Evolutionary conservation across 2,329 filamentous ascomycete species (phyloP), one percentile per base, ranked within the genome.

Genomic region (Macrophomina phaseolina): DNA sequence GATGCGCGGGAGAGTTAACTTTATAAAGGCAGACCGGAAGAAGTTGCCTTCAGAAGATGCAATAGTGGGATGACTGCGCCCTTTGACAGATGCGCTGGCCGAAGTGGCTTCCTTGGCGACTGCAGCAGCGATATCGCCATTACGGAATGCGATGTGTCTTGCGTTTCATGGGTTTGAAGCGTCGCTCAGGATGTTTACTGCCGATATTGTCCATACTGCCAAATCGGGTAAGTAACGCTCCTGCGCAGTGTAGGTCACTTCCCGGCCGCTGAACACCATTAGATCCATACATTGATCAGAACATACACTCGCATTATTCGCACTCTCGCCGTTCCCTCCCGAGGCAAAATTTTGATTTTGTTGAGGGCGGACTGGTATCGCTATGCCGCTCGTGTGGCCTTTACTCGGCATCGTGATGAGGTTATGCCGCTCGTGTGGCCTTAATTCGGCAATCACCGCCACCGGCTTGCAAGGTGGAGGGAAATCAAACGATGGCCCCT

Each of bases 331-430:
- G 14, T 9, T 4, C 12, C 4, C 5, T 12, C 11, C 18, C 23
- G 23, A 23, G 23, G 23, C 23, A 23, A 23, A 1, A 4, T 16
- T 53, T n/a, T 38, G 6, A 58, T 58, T 58, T 58, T 58, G 34
- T 58, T 40, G 36, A 45, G 55, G 48, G 48, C 28, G 30, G 18
- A 58, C 36, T 23, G 36, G 55, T 34, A 58, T 58, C 32, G 55
- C 55, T 58, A 58, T 58, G 38, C 55, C 55, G 18, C 55, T 58
- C 55, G 55, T 58, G 55, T 58, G 55, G 55, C 55, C 55, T 58
- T 53, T 53, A 53, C 32, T 53, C 51, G 51, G 51, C 30, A 53
- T 36, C 18, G 32, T 36, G 14, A 53, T 36, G 51, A 34, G 18
- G 51, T 53, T 53, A 53, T 53, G 51, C 51, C 51, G 51, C 51